Evolutionary conservation across 352 stramenopile genomes (phyloP), one percentile per base, ranked within the genome.

Genomic region (Phytophthora crassamura): DNA sequence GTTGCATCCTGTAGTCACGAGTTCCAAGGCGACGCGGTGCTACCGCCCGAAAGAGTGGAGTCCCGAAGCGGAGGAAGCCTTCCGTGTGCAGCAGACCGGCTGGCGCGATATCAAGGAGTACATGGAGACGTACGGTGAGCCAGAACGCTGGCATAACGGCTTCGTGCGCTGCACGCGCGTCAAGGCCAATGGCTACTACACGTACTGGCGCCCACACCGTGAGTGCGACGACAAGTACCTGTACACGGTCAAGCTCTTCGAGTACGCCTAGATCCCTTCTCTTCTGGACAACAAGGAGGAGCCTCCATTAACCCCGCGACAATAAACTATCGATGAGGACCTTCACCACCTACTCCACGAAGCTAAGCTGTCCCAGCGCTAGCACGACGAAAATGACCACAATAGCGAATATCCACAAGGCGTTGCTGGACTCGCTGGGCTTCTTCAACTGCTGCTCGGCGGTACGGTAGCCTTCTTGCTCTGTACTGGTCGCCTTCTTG

Each of bases 191-290:
- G 83, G 85, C 15, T 94, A 90, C 66, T 94, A 90, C 64, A 93
- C 85, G 1, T 94, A 94, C 59, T 94, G 86, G 83, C 80, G 80
- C 32, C 52, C 80, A 11, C 64, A 86, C 45, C 80, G 86, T 30
- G 86, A 94, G 68, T 94, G 86, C 47, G 86, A 90, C 39, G 86
- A 93, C 71, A 94, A 90, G 65, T 92, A 92, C 54, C 69, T 94
- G 18, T 72, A 92, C 69, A 84, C 71, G 15, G 79, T 92, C 66
- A 94, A 93, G 56, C 52, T 92, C 20, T 94, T 86, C 57, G 84
- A 91, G 56, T 91, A 94, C 58, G 69, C 76, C 15, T 84, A 79
- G 60, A 33, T 38, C 18, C 10, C 30, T 14, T 42, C 4, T 18
- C 28, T 11, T 41, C 16, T 14, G 18, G 48, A 61, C 18, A 48